A percentile compares a stretch with the other conserved stretches of the same genome.
phyloP scores from a whole-genome alignment of 129 eudicot species.

The Flaveria ramosissima region DNA sequence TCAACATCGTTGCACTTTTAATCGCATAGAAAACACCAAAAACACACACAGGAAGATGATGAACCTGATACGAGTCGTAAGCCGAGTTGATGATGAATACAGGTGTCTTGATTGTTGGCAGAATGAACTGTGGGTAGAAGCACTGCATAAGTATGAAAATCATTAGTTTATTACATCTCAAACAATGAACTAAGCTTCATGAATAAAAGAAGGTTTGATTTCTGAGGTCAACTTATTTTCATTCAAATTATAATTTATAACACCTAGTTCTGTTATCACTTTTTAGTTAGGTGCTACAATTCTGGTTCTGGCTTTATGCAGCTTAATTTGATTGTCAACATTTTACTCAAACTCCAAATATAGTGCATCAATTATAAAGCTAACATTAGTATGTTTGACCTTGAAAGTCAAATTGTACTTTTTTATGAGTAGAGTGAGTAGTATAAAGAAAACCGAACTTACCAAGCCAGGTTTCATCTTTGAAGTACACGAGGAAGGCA shows the following conservation, averaged over 20 bases:
- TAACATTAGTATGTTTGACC: slow-evolving; percentile 28
- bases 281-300: background rate
- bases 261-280: background rate
- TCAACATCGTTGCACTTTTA: background rate
- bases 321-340: slow-evolving; percentile 7
- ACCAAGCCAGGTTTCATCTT: slow-evolving; percentile 54
- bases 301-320: background rate
- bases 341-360: background rate
- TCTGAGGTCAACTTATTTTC: slow-evolving; percentile 26
- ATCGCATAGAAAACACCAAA: slow-evolving; percentile 15
- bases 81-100: slow-evolving; percentile 51
- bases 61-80: slow-evolving; percentile 51
- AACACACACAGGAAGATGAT: slow-evolving; percentile 22
- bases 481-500: slow-evolving; percentile 50
- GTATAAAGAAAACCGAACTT: slow-evolving; percentile 14
- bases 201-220: slow-evolving; percentile 26
- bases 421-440: slow-evolving; percentile 6
- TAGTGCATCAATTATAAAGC: background rate
- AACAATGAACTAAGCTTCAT: background rate
- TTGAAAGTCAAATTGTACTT: slow-evolving; percentile 22
- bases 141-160: slow-evolving; percentile 33
- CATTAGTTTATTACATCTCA: slow-evolving; percentile 1
- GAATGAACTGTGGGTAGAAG: slow-evolving; percentile 46
- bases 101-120: slow-evolving; percentile 46
- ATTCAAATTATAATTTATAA: background rate